These are phyloP conservation scores for Scedosporium dehoogii DNA, from an alignment of 2,329 filamentous ascomycete genomes.

Conservation along the genomic window DNA sequence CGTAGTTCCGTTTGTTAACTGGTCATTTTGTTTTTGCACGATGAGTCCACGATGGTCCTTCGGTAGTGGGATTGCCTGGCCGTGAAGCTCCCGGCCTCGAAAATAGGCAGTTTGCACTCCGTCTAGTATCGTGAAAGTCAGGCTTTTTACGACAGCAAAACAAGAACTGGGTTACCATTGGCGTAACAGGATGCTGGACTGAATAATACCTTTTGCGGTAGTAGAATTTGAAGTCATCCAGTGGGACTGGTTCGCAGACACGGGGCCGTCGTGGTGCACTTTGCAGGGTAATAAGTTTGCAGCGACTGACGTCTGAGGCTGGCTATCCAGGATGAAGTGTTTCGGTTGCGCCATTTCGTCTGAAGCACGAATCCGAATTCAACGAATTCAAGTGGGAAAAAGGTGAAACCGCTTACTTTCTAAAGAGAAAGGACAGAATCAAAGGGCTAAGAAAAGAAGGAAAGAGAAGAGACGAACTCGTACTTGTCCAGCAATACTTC, in stretches of 20 bases:
- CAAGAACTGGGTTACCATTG: conserved; percentile 12
- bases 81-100: conserved; percentile 69
- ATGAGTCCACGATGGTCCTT: conserved; percentile 61
- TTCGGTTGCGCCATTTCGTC: conserved; percentile 32
- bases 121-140: conserved; percentile 25
- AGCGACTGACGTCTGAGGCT: conserved; percentile 28
- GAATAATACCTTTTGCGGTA: conserved; percentile 28
- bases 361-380: no score
- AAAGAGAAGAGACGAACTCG: no score
- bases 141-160: not conserved
- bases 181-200: not conserved
- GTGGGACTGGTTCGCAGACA: conserved; percentile 54
- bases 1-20: conserved; percentile 17
- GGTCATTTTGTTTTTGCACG: conserved; percentile 32
- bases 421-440: no score
- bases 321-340: conserved; percentile 24
- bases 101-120: conserved; percentile 53
- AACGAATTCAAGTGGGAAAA: no score
- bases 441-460: no score
- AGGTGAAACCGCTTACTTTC: no score
- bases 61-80: conserved; percentile 56
- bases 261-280: conserved; percentile 66
- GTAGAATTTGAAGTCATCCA: conserved; percentile 50
- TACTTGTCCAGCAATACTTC: no score
- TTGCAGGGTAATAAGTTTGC: conserved; percentile 72